These are phyloP conservation scores for Eucalyptus tenuipes DNA, from an alignment of 345 rosid genomes.

Conservation along the genomic window DNA sequence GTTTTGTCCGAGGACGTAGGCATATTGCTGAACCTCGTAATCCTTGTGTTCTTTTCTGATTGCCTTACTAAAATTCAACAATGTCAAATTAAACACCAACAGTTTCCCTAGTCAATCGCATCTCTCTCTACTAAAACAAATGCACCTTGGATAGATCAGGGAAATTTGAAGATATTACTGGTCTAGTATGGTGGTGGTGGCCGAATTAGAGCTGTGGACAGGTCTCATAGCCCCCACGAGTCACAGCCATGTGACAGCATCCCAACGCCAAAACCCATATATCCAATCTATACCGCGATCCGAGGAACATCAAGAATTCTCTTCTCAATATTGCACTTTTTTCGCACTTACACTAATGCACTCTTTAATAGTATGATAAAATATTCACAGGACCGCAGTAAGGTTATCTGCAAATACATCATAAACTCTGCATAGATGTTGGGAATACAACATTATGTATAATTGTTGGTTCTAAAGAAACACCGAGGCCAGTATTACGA, in stretches of 20 bases:
- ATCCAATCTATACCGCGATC: background rate
- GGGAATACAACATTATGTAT: background rate
- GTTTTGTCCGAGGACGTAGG: too few relatives aligned
- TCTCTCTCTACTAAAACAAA: background rate
- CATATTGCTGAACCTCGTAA: too few relatives aligned
- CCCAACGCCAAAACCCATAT: background rate
- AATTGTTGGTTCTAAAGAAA: background rate
- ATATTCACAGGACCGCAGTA: background rate
- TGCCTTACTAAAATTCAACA: too few relatives aligned
- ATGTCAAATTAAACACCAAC: background rate
- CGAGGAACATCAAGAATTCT: background rate
- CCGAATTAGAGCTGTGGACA: background rate
- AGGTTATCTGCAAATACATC: background rate
- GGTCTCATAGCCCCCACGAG: background rate
- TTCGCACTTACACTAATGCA: background rate
- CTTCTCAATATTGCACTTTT: background rate
- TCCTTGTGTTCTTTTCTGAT: too few relatives aligned
- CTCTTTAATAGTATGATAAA: background rate
- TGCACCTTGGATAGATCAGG: background rate
- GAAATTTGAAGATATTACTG: background rate
- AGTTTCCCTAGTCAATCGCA: background rate
- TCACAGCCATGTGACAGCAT: background rate
- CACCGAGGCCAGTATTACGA: background rate
- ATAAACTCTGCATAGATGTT: background rate
- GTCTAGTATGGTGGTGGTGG: background rate